Evolutionary conservation across 1,284 basidiomycete genomes (phyloP).

Genomic region (Fereydounia khargensis): DNA sequence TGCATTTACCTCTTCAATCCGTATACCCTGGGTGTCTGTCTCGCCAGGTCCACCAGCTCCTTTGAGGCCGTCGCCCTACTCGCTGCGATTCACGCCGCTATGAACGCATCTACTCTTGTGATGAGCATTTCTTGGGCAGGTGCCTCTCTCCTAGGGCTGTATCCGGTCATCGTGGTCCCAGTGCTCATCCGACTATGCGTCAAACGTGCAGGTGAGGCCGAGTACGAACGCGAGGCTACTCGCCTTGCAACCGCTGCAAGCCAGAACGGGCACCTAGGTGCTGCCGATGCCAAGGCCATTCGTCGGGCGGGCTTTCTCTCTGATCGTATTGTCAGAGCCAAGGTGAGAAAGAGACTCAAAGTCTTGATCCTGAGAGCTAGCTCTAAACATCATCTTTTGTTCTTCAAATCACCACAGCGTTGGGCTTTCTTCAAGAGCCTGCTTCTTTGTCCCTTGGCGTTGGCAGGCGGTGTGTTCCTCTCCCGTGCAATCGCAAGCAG

Average conservation of each 20-base stretch:
- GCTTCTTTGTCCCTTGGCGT: conserved; percentile 11
- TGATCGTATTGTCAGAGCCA: conserved; percentile 32
- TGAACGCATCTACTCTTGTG: conserved; percentile 55
- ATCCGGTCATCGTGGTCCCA: conserved; percentile 69
- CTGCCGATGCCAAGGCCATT: conserved; percentile 9
- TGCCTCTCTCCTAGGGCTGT: conserved; percentile 50
- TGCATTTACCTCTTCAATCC: conserved; percentile 76
- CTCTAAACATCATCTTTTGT: too few species aligned
- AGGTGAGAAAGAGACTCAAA: background rate
- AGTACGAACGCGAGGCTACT: conserved; percentile 12
- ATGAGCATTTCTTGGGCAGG: conserved; percentile 9
- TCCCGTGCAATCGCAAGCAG: conserved; percentile 22
- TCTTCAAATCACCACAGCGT: conserved; percentile 3
- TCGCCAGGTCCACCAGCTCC: conserved; percentile 75
- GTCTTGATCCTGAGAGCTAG: too few species aligned
- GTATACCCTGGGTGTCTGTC: conserved; percentile 73
- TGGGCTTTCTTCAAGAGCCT: conserved; percentile 14
- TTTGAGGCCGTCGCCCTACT: conserved; percentile 74
- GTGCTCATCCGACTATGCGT: conserved; percentile 67
- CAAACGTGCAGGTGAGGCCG: conserved; percentile 60
- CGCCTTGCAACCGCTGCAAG: conserved; percentile 4
- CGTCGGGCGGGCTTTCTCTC: conserved; percentile 43
- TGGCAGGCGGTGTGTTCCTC: conserved; percentile 15
- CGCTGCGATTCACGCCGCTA: conserved; percentile 70
- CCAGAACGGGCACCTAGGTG: too few species aligned